phyloP scores from a whole-genome alignment of 768 basidiomycete species.

The Rhodocollybia butyracea region DNA sequence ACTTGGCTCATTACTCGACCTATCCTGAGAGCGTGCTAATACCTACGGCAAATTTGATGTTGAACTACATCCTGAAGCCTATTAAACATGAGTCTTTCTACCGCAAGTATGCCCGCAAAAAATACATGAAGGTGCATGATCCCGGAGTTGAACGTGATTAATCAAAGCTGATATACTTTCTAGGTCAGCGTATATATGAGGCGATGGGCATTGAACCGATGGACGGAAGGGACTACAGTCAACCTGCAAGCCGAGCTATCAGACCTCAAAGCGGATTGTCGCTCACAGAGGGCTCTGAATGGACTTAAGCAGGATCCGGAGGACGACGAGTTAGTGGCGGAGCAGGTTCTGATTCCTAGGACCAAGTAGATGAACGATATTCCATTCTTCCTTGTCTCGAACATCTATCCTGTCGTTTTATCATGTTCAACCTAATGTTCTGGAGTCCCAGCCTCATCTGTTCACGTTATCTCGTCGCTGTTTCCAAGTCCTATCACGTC shows the following conservation, averaged over 20 bases:
- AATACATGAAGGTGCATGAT: constrained; percentile 72
- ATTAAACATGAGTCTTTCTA: constrained; percentile 73
- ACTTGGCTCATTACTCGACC: constrained; percentile 83
- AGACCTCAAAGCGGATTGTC: constrained; percentile 54
- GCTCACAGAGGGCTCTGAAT: constrained; percentile 26
- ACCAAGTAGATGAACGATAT: neutral
- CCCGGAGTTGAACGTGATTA: neutral
- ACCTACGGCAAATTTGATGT: constrained; percentile 80
- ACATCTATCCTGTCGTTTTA: neutral
- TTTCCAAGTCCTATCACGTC: neutral
- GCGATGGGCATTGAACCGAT: constrained; percentile 79
- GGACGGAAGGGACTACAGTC: constrained; percentile 61
- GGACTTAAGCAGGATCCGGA: constrained; percentile 13
- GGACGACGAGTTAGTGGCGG: constrained; percentile 2
- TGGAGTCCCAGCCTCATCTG: neutral
- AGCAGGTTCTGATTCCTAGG: neutral
- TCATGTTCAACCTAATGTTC: neutral
- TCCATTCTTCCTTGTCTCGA: neutral
- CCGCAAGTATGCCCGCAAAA: constrained; percentile 87
- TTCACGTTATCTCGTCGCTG: neutral
- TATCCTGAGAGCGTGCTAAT: constrained; percentile 79
- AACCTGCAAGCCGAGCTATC: constrained; percentile 58
- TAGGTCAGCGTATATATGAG: constrained; percentile 83
- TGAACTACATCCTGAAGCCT: constrained; percentile 80
- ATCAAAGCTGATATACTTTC: constrained; percentile 2